These are phyloP conservation scores for Paramecium sonneborni DNA, from an alignment of 73 alveolate species.

Conservation along the genomic window DNA sequence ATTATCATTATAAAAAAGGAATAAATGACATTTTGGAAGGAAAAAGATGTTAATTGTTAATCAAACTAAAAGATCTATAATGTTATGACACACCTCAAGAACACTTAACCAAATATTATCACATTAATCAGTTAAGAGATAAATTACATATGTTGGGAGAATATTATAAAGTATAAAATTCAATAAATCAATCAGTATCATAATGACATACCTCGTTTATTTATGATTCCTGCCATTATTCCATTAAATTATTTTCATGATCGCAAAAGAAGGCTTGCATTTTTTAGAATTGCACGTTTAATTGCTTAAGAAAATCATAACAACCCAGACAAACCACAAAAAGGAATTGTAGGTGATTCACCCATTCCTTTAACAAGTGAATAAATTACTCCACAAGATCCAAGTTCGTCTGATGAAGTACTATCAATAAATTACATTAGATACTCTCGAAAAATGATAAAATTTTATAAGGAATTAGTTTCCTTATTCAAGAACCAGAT, in stretches of 20 bases:
- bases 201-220: conserved; percentile 58
- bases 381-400: neutral
- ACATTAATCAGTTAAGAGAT: conserved; percentile 29
- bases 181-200: conserved; percentile 31
- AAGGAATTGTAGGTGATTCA: conserved; percentile 62
- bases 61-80: neutral
- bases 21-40: neutral
- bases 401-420: conserved; percentile 9
- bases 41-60: neutral
- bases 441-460: neutral
- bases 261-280: conserved; percentile 58
- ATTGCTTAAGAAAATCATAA: conserved; percentile 60
- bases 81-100: neutral
- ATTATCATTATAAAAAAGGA: conserved; percentile 32
- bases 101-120: neutral
- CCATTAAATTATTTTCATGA: conserved; percentile 46
- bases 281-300: conserved; percentile 45
- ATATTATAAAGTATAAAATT: conserved; percentile 31
- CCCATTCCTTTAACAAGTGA: neutral
- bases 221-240: conserved; percentile 41
- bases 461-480: neutral
- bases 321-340: conserved; percentile 61
- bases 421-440: neutral
- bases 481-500: neutral
- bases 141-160: conserved; percentile 51